Conservation (phyloP, 108 stramenopile species). For the Epipyxis sp. region DNA sequence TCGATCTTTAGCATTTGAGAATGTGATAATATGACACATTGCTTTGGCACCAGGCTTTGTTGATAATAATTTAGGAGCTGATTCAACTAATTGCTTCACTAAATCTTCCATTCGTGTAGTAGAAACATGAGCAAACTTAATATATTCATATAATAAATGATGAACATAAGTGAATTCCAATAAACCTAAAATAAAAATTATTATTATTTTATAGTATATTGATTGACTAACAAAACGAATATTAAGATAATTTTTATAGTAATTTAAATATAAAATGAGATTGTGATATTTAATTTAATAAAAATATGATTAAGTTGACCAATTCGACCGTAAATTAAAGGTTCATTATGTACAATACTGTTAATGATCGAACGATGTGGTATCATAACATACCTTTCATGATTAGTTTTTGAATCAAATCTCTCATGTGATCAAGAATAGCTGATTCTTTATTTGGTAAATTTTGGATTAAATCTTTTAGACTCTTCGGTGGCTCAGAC, state of each 20-base stretch:
- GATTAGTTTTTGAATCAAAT: slow-evolving; percentile 70
- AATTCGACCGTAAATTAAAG: no score
- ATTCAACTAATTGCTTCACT: neutral
- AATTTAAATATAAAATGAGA: no score
- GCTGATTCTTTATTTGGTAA: slow-evolving; percentile 63
- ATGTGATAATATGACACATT: neutral
- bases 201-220: no score
- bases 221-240: no score
- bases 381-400: no score
- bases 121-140: neutral
- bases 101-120: neutral
- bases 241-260: no score
- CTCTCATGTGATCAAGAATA: slow-evolving; percentile 56
- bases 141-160: slow-evolving; percentile 26
- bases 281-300: no score
- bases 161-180: neutral
- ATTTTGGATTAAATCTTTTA: slow-evolving; percentile 50
- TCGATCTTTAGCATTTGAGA: slow-evolving; percentile 25
- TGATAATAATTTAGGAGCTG: slow-evolving; percentile 19
- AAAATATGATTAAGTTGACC: no score
- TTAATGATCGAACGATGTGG: no score
- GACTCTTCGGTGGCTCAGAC: slow-evolving; percentile 41
- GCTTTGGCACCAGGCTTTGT: slow-evolving; percentile 18
- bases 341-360: no score
- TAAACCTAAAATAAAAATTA: no score